Base-by-base conservation (phyloP, 2,329 filamentous ascomycete species). In the Fusarium solani-melongenae region DNA sequence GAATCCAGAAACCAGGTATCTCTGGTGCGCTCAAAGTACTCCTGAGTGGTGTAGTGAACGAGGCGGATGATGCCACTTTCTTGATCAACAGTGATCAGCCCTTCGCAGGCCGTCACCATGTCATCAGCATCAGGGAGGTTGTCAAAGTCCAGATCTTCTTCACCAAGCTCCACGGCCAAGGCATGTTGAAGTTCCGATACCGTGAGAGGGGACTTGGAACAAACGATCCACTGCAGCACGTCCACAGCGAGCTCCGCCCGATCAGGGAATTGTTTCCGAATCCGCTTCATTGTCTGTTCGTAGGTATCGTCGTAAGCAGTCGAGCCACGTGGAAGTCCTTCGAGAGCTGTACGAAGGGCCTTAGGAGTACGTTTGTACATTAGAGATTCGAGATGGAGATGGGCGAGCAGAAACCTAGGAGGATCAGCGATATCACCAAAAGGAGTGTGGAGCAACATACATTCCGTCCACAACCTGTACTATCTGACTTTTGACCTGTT, bases 41-140 rank as follows among this genome's bases (percentile, higher is more conserved):
- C 82, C 49, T 86, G 82, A 0, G 83, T 79, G 0, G 85, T 86
- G 64, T 84, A 84, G 65, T 88, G 85, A 2, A 85, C 83, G 0
- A 87, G 67, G 2, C 83, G 79, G 8, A 87, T 77, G 20, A 83
- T 76, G 12, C 75, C 24, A 33, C 78, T 85, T 53, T 82, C 67
- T 41, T 81, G 61, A 44, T 86, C 82, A 14, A 85, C 15, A 0
- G 78, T 82, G 4, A 87, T 80, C 3, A 88, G 53, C 1, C 86
- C 85, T 29, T 79, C 81, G 61, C 84, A 87, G 2, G 79, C 76
- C 0, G 81, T 81, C 0, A 85, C 61, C 0, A 85, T 62, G 1
- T 80, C 73, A 12, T 80, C 76, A 8, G 80, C 38, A 0, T 80
- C 68, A 0, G 79, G 68, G 1, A 85, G 20, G 17, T 83, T 81